A percentile compares a stretch with the other conserved stretches of the same genome.
Evolutionary conservation across 2,329 filamentous ascomycete species (phyloP).

Genomic region (Aotearoamyces nothofagi): DNA sequence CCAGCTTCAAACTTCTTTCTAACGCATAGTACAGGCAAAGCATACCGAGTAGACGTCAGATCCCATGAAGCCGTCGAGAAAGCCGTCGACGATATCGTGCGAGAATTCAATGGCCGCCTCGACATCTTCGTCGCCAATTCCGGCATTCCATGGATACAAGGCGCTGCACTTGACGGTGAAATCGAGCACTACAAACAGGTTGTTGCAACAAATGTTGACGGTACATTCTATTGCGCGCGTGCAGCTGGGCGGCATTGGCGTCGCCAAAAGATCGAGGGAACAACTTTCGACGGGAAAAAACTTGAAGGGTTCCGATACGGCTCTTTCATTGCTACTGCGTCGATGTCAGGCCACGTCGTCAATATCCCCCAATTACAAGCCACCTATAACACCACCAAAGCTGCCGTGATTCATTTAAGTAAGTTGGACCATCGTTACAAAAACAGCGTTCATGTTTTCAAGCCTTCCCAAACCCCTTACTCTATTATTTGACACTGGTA

Average conservation of each 20-base stretch:
- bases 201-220: conserved; percentile 57
- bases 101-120: conserved; percentile 59
- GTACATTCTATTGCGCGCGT: conserved; percentile 63
- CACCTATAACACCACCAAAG: conserved; percentile 61
- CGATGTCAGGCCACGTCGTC: conserved; percentile 64
- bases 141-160: conserved; percentile 59
- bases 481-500: conserved; percentile 2
- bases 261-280: conserved; percentile 53
- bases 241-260: conserved; percentile 56
- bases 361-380: conserved; percentile 65
- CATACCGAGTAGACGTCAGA: conserved; percentile 46
- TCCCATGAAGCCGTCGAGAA: conserved; percentile 33
- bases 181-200: conserved; percentile 51
- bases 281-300: conserved; percentile 43
- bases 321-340: conserved; percentile 65
- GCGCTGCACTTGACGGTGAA: conserved; percentile 48
- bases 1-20: no score
- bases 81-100: conserved; percentile 35
- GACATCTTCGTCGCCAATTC: conserved; percentile 72
- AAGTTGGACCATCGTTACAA: conserved; percentile 20
- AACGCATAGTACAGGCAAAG: conserved; percentile 29
- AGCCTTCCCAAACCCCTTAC: no score
- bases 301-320: conserved; percentile 45
- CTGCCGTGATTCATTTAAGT: conserved; percentile 44
- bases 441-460: no score